phyloP scores from a whole-genome alignment of 495 filamentous ascomycete genomes.

The Thozetella sp. region DNA sequence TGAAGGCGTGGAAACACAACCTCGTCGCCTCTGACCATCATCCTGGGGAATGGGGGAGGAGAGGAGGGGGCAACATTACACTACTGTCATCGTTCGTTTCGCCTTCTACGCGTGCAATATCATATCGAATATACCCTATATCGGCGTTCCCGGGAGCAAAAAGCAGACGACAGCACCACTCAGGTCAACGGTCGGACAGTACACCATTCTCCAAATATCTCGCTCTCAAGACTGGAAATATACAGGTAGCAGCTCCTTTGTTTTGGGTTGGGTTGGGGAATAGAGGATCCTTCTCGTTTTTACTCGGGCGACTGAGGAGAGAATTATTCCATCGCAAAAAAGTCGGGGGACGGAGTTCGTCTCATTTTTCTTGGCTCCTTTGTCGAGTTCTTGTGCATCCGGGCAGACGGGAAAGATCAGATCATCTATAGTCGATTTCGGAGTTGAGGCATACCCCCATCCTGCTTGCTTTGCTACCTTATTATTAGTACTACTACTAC shows the following conservation, averaged over 20 bases:
- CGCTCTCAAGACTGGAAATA: not conserved
- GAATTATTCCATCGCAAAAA: not conserved
- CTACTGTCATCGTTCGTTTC: not conserved
- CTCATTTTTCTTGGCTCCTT: not conserved
- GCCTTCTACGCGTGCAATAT: not conserved
- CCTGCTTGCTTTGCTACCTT: no score
- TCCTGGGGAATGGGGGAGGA: not conserved
- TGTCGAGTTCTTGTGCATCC: not conserved
- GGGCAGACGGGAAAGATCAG: not conserved
- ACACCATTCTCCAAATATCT: not conserved
- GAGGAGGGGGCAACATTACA: constrained; percentile 1
- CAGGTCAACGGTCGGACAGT: not conserved
- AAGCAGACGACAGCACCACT: constrained; percentile 2
- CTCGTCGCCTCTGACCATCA: not conserved
- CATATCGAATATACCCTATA: not conserved
- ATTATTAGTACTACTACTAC: no score
- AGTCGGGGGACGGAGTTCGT: not conserved
- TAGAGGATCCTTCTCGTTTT: constrained; percentile 1
- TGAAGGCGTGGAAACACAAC: constrained; percentile 11
- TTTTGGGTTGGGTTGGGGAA: not conserved
- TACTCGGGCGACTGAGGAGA: constrained; percentile 1
- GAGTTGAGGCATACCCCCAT: constrained; percentile 1
- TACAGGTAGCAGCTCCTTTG: not conserved
- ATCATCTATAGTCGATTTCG: not conserved
- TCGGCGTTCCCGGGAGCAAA: not conserved